Evolutionary conservation across 495 filamentous ascomycete genomes (phyloP).

Genomic region (Evernia prunastri): DNA sequence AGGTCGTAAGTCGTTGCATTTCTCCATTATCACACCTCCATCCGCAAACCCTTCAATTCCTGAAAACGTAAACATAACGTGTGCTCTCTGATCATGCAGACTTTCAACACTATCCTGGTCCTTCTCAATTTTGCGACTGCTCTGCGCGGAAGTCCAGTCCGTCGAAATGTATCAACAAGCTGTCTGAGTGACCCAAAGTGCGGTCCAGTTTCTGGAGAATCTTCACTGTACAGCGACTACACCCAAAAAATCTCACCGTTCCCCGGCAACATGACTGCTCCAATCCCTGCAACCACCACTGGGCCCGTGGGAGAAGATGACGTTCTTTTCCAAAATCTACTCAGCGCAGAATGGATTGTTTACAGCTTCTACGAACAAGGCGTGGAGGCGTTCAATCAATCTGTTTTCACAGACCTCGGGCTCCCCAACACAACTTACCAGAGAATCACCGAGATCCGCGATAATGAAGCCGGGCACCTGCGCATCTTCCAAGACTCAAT

Average conservation of each 20-base stretch:
- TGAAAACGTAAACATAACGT: background rate
- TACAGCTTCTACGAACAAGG: conserved; percentile 13
- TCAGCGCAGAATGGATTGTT: conserved; percentile 15
- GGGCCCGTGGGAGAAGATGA: conserved; percentile 9
- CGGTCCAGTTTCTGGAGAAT: conserved; percentile 11
- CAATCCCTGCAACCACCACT: conserved; percentile 3
- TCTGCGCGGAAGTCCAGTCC: background rate
- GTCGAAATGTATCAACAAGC: background rate
- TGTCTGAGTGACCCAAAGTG: conserved; percentile 1
- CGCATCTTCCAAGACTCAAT: conserved; percentile 14
- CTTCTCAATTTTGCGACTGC: background rate
- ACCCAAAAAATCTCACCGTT: conserved; percentile 1
- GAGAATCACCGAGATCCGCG: conserved; percentile 12
- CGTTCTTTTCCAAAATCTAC: conserved; percentile 11
- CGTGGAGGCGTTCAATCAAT: conserved; percentile 13
- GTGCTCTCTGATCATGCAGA: background rate
- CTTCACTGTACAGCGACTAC: conserved; percentile 6
- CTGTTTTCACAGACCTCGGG: conserved; percentile 8
- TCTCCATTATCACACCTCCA: background rate
- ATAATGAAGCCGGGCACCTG: conserved; percentile 14
- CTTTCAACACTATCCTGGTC: background rate
- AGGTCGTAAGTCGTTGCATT: background rate
- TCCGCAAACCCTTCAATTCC: background rate
- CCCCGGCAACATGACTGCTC: conserved; percentile 3
- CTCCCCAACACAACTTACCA: conserved; percentile 11